Evolutionary conservation across 169 alveolate species (phyloP), one percentile per base, ranked within the genome.

Genomic region (Eimeria tenella): DNA sequence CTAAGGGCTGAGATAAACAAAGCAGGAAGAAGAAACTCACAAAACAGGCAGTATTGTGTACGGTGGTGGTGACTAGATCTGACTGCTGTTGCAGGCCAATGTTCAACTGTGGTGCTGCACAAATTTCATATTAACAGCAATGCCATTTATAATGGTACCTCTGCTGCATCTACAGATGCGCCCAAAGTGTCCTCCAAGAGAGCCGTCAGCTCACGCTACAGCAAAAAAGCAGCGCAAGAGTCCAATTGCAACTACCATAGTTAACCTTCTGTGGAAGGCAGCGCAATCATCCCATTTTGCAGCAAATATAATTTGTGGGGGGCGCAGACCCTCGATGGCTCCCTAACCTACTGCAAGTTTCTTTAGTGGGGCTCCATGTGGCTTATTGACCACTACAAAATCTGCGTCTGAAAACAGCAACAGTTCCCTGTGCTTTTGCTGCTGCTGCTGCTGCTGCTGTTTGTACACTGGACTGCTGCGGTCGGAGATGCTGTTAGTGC

Each of bases 371-470:
- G 21, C 56, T 4, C 89, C 89, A 10, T 31, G 55, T 31, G 89
- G 89, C 65, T 81, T 81, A 53, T 81, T 52, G 5, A 81, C 10
- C 9, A 13, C 89, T 21, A 81, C 8, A 73, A 56, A 81, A 56
- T 81, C 89, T 52, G n/a, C 89, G 42, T 82, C 90, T 23, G 63
- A 10, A 82, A 82, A 82, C 58, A 82, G 13, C 3, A 82, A 13
- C 4, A 56, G 74, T 6, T 56, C 49, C 58, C 49, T 10, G 5
- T 82, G 17, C 25, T 13, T 56, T 4, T 3, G 68, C 56, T 58
- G 90, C 75, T 49, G 74, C 58, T 82, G 75, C 68, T 25, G 60
- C 8, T 8, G 49, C 31, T 55, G 7, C 17, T 56, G 19, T 4
- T 17, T 19, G 62, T 53, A 5, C 5, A 11, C 15, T 55, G 4